phyloP scores from a whole-genome alignment of 75 land plant genomes.

The Cunninghamia lanceolata region DNA sequence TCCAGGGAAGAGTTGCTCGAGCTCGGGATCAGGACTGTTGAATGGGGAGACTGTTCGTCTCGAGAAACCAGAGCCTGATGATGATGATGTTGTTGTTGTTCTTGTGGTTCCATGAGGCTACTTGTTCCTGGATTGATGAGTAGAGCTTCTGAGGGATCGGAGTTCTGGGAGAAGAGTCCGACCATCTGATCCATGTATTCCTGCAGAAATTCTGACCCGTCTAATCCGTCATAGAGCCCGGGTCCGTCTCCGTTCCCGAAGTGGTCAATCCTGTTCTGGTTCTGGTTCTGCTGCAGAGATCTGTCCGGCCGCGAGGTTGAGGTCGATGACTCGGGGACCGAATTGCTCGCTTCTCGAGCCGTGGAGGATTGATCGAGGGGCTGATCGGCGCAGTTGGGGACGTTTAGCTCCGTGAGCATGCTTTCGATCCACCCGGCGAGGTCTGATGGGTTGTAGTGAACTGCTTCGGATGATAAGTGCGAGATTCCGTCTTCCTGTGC shows the following conservation, averaged over 20 bases:
- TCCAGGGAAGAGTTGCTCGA: conserved; percentile 5
- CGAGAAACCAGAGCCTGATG: neutral
- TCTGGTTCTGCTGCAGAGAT: neutral
- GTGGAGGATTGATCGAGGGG: neutral
- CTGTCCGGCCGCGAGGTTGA: conserved; percentile 1
- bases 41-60: neutral
- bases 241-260: neutral
- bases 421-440: conserved; percentile 69
- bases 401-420: conserved; percentile 61
- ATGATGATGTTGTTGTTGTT: neutral
- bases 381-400: neutral
- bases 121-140: neutral
- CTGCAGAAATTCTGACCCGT: neutral
- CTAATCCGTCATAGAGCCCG: neutral
- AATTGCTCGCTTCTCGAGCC: conserved; percentile 11
- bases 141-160: neutral
- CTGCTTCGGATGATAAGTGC: conserved; percentile 44
- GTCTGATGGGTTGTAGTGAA: conserved; percentile 69
- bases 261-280: neutral
- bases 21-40: neutral
- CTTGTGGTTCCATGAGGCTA: neutral
- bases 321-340: conserved; percentile 9
- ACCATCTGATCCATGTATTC: neutral
- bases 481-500: conserved; percentile 37
- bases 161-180: neutral